These are phyloP conservation scores for Monilinia fructicola DNA, from an alignment of 2,329 filamentous ascomycete species.

Conservation along the genomic window DNA sequence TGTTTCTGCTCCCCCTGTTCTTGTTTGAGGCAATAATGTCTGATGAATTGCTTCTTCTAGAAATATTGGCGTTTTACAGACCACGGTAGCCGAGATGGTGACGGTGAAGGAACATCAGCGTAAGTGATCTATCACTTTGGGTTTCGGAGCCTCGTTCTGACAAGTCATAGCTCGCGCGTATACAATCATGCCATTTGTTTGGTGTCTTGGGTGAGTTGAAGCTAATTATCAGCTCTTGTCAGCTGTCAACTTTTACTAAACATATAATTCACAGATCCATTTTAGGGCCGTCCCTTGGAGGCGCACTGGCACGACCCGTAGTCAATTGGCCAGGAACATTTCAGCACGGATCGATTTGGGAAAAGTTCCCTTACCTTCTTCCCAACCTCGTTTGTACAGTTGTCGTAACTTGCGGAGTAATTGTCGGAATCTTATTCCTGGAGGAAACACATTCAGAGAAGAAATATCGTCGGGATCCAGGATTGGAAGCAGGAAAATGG, in stretches of 20 bases:
- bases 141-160: conserved; percentile 40
- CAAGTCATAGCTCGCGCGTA: conserved; percentile 73
- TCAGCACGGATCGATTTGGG: conserved; percentile 72
- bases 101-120: conserved; percentile 91
- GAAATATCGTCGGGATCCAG: conserved; percentile 73
- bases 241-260: conserved; percentile 18
- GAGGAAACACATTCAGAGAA: conserved; percentile 90
- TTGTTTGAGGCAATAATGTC: conserved; percentile 17
- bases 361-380: conserved; percentile 82
- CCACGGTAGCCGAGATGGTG: conserved; percentile 90
- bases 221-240: conserved; percentile 21
- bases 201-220: conserved; percentile 79
- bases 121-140: conserved; percentile 47
- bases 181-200: conserved; percentile 96
- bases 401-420: conserved; percentile 73
- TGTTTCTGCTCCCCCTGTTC: conserved; percentile 39
- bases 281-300: conserved; percentile 86
- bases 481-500: conserved; percentile 73
- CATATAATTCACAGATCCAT: conserved; percentile 63
- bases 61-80: conserved; percentile 94
- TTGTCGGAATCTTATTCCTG: conserved; percentile 79
- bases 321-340: conserved; percentile 77
- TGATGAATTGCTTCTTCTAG: conserved; percentile 45
- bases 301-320: conserved; percentile 83
- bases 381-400: conserved; percentile 86